Conservation (phyloP, 495 filamentous ascomycete genomes). For the Rostrohypoxylon terebratum region DNA sequence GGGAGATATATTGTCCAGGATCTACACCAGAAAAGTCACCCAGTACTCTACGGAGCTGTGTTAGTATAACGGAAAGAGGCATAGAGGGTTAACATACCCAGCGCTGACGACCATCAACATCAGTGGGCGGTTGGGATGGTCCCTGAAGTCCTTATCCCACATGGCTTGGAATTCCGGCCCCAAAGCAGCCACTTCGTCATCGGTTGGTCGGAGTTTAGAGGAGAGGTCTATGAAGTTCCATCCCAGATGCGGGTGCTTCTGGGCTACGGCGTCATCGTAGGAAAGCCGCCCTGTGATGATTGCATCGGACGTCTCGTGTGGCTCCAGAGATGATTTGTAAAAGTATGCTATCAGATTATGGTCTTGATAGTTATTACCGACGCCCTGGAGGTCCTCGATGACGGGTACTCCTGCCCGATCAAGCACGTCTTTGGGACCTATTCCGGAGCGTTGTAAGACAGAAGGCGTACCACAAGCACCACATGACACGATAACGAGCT, state of each 20-base stretch:
- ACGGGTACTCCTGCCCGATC: conserved; percentile 49
- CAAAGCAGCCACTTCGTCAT: conserved; percentile 54
- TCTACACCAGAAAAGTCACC: conserved; percentile 47
- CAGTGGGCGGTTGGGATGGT: conserved; percentile 53
- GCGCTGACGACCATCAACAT: conserved; percentile 49
- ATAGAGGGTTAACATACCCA: conserved; percentile 40
- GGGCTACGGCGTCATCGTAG: conserved; percentile 39
- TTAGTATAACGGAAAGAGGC: not conserved
- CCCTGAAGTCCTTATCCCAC: conserved; percentile 61
- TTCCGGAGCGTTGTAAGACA: conserved; percentile 71
- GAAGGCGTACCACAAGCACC: conserved; percentile 67
- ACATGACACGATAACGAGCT: conserved; percentile 67
- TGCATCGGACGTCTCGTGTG: conserved; percentile 54
- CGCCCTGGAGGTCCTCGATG: conserved; percentile 59
- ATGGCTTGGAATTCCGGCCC: conserved; percentile 55
- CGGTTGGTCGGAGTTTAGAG: conserved; percentile 57
- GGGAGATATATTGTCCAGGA: conserved; percentile 53
- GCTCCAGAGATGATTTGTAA: conserved; percentile 49
- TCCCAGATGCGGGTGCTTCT: conserved; percentile 50
- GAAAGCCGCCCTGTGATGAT: conserved; percentile 42
- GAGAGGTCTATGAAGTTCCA: conserved; percentile 64
- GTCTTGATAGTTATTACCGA: conserved; percentile 64
- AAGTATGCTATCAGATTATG: conserved; percentile 54
- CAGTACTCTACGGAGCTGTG: conserved; percentile 23
- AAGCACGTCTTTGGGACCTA: conserved; percentile 59